Conservation (phyloP, 768 basidiomycete genomes). For the Favolaschia claudopus region DNA sequence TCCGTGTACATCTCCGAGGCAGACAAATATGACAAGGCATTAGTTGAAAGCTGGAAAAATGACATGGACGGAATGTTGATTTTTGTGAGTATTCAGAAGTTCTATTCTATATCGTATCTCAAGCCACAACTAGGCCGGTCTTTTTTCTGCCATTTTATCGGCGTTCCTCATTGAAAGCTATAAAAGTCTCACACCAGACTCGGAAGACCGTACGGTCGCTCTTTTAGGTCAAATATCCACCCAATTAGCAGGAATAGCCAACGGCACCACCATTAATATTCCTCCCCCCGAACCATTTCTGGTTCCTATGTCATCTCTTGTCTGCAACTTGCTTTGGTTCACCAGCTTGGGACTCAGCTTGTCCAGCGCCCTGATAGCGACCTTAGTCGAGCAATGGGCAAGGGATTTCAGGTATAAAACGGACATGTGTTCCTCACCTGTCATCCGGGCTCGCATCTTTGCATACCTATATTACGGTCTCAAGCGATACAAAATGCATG, state of each 20-base stretch:
- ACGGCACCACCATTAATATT: background rate
- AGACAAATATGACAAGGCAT: slow-evolving; percentile 15
- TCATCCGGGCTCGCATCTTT: slow-evolving; percentile 12
- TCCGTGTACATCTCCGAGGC: slow-evolving; percentile 15
- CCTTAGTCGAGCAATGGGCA: slow-evolving; percentile 14
- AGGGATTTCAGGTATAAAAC: slow-evolving; percentile 9
- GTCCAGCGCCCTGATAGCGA: slow-evolving; percentile 2
- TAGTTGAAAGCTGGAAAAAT: slow-evolving; percentile 14
- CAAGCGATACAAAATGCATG: slow-evolving; percentile 10
- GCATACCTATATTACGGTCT: slow-evolving; percentile 12
- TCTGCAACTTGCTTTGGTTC: slow-evolving; percentile 14
- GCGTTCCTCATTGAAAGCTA: slow-evolving; percentile 32
- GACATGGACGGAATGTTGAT: slow-evolving; percentile 23
- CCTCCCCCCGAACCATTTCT: background rate
- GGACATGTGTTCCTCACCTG: slow-evolving; percentile 4
- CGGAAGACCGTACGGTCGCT: background rate
- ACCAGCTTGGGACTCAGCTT: slow-evolving; percentile 13
- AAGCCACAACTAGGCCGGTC: slow-evolving; percentile 17
- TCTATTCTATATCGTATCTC: background rate
- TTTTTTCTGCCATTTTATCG: slow-evolving; percentile 29
- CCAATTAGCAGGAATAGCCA: background rate
- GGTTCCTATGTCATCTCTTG: no score
- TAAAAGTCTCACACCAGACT: slow-evolving; percentile 19
- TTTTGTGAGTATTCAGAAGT: slow-evolving; percentile 7
- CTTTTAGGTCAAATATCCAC: slow-evolving; percentile 15